These are phyloP conservation scores for Rachicladosporium sp. DNA, from an alignment of 2,329 filamentous ascomycete species.

Conservation along the genomic window DNA sequence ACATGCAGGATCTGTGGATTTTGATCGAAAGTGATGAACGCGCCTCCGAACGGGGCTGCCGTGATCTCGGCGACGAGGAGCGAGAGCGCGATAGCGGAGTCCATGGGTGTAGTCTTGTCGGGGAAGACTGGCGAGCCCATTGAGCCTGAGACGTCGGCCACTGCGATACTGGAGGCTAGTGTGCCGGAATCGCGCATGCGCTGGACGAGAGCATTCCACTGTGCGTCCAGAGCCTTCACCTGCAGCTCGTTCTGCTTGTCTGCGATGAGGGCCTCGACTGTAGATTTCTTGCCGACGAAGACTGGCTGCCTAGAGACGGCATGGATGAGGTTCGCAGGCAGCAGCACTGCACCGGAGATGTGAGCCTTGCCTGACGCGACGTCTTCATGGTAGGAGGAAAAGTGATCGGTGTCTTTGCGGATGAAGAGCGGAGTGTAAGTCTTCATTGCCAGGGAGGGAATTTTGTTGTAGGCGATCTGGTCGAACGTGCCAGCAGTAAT, in stretches of 20 bases:
- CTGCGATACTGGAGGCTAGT: slow-evolving; percentile 41
- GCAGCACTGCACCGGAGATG: slow-evolving; percentile 45
- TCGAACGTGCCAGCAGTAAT: slow-evolving; percentile 35
- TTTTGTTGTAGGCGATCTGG: slow-evolving; percentile 44
- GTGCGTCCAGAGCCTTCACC: slow-evolving; percentile 32
- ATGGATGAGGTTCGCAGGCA: slow-evolving; percentile 39
- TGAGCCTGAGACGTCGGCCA: slow-evolving; percentile 47
- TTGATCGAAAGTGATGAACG: slow-evolving; percentile 43
- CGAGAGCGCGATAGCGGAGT: slow-evolving; percentile 44
- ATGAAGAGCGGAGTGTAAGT: slow-evolving; percentile 39
- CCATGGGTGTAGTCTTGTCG: slow-evolving; percentile 39
- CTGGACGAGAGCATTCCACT: slow-evolving; percentile 48
- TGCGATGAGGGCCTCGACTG: not conserved
- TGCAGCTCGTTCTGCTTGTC: slow-evolving; percentile 11
- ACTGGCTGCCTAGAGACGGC: slow-evolving; percentile 1
- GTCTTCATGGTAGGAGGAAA: slow-evolving; percentile 37
- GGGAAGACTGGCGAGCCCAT: slow-evolving; percentile 32
- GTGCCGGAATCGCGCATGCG: slow-evolving; percentile 44
- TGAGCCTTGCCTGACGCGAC: slow-evolving; percentile 37
- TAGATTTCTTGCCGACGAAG: too few species aligned
- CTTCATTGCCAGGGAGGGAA: slow-evolving; percentile 47
- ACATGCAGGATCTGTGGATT: slow-evolving; percentile 31
- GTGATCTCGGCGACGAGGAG: slow-evolving; percentile 44
- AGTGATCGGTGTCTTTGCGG: slow-evolving; percentile 38
- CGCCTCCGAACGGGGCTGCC: slow-evolving; percentile 40